phyloP scores from a whole-genome alignment of 495 filamentous ascomycete genomes.

The Lophiostoma macrostomum region DNA sequence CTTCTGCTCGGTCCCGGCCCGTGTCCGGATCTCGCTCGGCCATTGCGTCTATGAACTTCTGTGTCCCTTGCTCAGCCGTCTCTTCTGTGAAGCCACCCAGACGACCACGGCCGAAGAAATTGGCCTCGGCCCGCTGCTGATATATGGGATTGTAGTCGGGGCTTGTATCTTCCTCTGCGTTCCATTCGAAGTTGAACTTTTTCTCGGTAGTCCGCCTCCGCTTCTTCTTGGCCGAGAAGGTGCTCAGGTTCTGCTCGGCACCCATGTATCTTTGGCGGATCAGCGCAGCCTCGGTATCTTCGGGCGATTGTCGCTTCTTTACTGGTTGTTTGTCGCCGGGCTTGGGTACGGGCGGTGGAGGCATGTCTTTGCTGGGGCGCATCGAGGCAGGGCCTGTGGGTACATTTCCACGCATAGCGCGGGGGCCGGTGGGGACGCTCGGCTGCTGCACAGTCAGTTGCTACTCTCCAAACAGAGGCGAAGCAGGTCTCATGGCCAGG shows the following conservation, averaged over 20 bases:
- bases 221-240: slow-evolving; percentile 96
- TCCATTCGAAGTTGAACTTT: slow-evolving; percentile 99
- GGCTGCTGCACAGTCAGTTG: too few relatives aligned
- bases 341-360: slow-evolving; percentile 53
- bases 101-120: slow-evolving; percentile 76
- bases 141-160: slow-evolving; percentile 88
- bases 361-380: slow-evolving; percentile 52
- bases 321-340: slow-evolving; percentile 37
- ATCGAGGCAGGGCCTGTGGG: slow-evolving; percentile 56
- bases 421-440: slow-evolving; percentile 84
- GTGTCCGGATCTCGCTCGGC: slow-evolving; percentile 76
- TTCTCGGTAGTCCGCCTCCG: slow-evolving; percentile 86
- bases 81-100: slow-evolving; percentile 84
- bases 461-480: slow-evolving; percentile 43
- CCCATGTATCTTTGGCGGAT: slow-evolving; percentile 90
- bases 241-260: slow-evolving; percentile 78
- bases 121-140: slow-evolving; percentile 65
- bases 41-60: slow-evolving; percentile 75
- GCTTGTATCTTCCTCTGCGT: slow-evolving; percentile 91
- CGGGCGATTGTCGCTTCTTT: slow-evolving; percentile 60
- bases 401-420: slow-evolving; percentile 63
- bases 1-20: slow-evolving; percentile 69
- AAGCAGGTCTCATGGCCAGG: slow-evolving; percentile 13
- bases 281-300: slow-evolving; percentile 73
- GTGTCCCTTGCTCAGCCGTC: slow-evolving; percentile 62